phyloP scores from a whole-genome alignment of 2,329 filamentous ascomycete genomes.

The Botrytis elliptica region DNA sequence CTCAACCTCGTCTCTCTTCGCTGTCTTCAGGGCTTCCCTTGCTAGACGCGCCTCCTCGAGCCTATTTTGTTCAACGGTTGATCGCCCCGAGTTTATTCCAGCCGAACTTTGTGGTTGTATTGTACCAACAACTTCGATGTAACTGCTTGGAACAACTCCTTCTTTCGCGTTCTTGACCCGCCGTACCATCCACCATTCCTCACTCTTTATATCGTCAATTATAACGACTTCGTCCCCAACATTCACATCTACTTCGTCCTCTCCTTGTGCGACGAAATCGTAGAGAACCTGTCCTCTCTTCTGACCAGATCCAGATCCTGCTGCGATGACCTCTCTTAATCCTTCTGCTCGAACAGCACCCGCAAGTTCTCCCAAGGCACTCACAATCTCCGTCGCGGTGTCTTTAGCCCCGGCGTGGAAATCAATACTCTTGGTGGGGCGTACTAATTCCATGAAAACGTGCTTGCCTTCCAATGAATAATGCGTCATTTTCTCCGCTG shows the following conservation, averaged over 20 bases:
- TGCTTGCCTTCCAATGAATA: slow-evolving; percentile 98
- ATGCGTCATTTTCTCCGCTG: slow-evolving; percentile 90
- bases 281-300: slow-evolving; percentile 88
- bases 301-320: slow-evolving; percentile 66
- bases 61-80: slow-evolving; percentile 72
- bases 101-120: slow-evolving; percentile 51
- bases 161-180: slow-evolving; percentile 89
- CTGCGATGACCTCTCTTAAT: slow-evolving; percentile 80
- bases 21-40: slow-evolving; percentile 71
- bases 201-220: slow-evolving; percentile 85
- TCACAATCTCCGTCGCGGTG: slow-evolving; percentile 90
- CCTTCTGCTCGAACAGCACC: slow-evolving; percentile 82
- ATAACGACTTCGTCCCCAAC: slow-evolving; percentile 88
- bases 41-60: slow-evolving; percentile 81
- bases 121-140: slow-evolving; percentile 81
- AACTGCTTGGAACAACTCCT: slow-evolving; percentile 94
- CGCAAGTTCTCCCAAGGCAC: slow-evolving; percentile 81
- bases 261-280: slow-evolving; percentile 94
- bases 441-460: slow-evolving; percentile 89
- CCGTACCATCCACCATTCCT: slow-evolving; percentile 98
- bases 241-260: slow-evolving; percentile 92
- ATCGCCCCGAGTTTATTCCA: slow-evolving; percentile 60
- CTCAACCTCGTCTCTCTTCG: slow-evolving; percentile 60
- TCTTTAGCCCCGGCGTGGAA: slow-evolving; percentile 98
- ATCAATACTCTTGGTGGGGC: slow-evolving; percentile 91